A percentile compares a stretch with the other conserved stretches of the same genome.
phyloP scores from a whole-genome alignment of 139 green algal genomes.

The Tetradesmus lagerheimii region DNA sequence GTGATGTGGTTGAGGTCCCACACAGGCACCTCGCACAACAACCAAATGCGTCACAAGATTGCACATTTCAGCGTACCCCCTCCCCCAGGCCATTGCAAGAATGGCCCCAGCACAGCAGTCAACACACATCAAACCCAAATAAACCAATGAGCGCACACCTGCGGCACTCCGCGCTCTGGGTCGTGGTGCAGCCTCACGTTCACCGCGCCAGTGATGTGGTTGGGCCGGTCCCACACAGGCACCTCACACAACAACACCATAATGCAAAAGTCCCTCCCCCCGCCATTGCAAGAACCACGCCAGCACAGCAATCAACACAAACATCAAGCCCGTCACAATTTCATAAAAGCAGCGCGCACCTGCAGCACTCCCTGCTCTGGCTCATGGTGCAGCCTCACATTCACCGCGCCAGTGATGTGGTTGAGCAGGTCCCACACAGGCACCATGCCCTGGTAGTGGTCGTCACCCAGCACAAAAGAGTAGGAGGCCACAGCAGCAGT shows the following conservation, averaged over 20 bases:
- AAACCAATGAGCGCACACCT: slow-evolving; percentile 59
- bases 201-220: slow-evolving; percentile 69
- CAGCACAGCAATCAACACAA: too few species aligned
- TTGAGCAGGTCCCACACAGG: slow-evolving; percentile 69
- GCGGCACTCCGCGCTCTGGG: slow-evolving; percentile 50
- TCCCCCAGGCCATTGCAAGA: too few species aligned
- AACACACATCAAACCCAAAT: too few species aligned
- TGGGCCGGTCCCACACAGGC: slow-evolving; percentile 63
- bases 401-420: slow-evolving; percentile 68
- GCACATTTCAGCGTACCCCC: too few species aligned
- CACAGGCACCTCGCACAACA: background rate
- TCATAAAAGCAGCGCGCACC: slow-evolving; percentile 52
- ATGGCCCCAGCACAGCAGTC: too few species aligned
- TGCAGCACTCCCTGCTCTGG: slow-evolving; percentile 56
- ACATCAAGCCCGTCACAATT: too few species aligned
- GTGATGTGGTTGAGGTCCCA: slow-evolving; percentile 74
- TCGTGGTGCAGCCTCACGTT: slow-evolving; percentile 78
- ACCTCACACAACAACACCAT: slow-evolving; percentile 18
- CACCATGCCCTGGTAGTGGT: slow-evolving; percentile 69
- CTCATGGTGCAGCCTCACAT: slow-evolving; percentile 76
- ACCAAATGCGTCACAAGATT: too few species aligned
- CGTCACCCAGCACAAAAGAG: slow-evolving; percentile 79
- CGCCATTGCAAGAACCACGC: too few species aligned
- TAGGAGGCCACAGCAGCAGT: slow-evolving; percentile 74
- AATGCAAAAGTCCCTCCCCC: too few species aligned